phyloP scores from a whole-genome alignment of 2,329 filamentous ascomycete species.

The Bipolaris bicolor region DNA sequence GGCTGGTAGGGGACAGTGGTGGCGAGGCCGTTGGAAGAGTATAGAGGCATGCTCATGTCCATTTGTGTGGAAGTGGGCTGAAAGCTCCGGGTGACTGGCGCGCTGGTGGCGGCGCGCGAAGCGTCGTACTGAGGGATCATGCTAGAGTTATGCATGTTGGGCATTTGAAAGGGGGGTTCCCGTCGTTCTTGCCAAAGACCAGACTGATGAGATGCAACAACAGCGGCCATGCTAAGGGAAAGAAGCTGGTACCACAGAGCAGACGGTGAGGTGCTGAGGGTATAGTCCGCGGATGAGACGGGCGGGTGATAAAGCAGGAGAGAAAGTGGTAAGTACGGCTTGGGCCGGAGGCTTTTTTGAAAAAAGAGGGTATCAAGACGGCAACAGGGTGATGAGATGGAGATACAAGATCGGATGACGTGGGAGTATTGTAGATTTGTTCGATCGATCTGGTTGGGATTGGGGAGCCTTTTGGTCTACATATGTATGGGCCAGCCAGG shows the following conservation, averaged over 20 bases:
- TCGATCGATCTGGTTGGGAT: constrained; percentile 33
- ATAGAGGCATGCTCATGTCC: constrained; percentile 47
- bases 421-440: constrained; percentile 40
- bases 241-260: constrained; percentile 25
- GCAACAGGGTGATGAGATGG: constrained; percentile 26
- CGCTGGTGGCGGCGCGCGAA: constrained; percentile 32
- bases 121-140: constrained; percentile 41
- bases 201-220: constrained; percentile 46
- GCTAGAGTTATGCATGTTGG: constrained; percentile 39
- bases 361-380: constrained; percentile 28
- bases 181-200: constrained; percentile 45
- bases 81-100: constrained; percentile 37
- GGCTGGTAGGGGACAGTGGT: constrained; percentile 46
- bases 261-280: constrained; percentile 27
- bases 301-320: constrained; percentile 25
- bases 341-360: constrained; percentile 31
- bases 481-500: constrained; percentile 40
- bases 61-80: constrained; percentile 41
- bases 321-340: constrained; percentile 29
- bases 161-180: constrained; percentile 38
- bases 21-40: constrained; percentile 35
- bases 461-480: constrained; percentile 42
- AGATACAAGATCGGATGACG: constrained; percentile 33
- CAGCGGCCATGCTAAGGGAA: constrained; percentile 44
- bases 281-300: constrained; percentile 25